phyloP scores from a whole-genome alignment of 768 basidiomycete genomes.

The Jaapia argillacea region DNA sequence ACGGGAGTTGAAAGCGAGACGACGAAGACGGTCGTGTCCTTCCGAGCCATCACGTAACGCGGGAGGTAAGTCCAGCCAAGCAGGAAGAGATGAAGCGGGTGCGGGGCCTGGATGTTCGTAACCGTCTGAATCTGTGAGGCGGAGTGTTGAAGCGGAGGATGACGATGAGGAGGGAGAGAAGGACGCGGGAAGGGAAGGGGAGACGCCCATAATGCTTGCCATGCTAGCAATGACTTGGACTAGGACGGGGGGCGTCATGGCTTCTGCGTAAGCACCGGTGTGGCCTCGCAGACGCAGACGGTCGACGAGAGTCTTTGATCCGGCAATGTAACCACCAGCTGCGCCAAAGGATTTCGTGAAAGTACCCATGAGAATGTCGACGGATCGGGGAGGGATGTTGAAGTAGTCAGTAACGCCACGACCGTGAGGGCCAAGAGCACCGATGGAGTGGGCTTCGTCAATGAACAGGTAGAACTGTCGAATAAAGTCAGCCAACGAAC shows the following conservation, averaged over 20 bases:
- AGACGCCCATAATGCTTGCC: slow-evolving; percentile 93
- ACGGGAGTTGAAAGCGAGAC: slow-evolving; percentile 91
- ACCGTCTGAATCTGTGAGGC: slow-evolving; percentile 29
- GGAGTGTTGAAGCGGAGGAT: slow-evolving; percentile 14
- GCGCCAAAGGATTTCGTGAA: slow-evolving; percentile 95
- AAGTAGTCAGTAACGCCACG: slow-evolving; percentile 97
- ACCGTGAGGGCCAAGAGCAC: slow-evolving; percentile 89
- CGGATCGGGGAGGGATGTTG: slow-evolving; percentile 61
- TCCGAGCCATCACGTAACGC: slow-evolving; percentile 74
- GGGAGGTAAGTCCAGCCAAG: slow-evolving; percentile 71
- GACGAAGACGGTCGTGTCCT: slow-evolving; percentile 70
- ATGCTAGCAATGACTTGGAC: slow-evolving; percentile 88
- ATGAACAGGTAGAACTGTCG: slow-evolving; percentile 93
- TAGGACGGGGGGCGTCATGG: slow-evolving; percentile 84
- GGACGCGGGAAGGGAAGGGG: slow-evolving; percentile 23
- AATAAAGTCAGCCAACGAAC: slow-evolving; percentile 2
- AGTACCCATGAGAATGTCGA: slow-evolving; percentile 97
- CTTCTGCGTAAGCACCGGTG: slow-evolving; percentile 79
- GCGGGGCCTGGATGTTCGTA: slow-evolving; percentile 60
- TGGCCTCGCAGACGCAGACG: slow-evolving; percentile 74
- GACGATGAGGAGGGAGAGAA: slow-evolving; percentile 21
- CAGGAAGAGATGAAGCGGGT: slow-evolving; percentile 51
- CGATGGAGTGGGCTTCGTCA: slow-evolving; percentile 97
- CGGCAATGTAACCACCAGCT: slow-evolving; percentile 91
- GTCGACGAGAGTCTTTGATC: slow-evolving; percentile 71